Base-by-base conservation (phyloP, 129 eudicot species). In the Erigeron canadensis region DNA sequence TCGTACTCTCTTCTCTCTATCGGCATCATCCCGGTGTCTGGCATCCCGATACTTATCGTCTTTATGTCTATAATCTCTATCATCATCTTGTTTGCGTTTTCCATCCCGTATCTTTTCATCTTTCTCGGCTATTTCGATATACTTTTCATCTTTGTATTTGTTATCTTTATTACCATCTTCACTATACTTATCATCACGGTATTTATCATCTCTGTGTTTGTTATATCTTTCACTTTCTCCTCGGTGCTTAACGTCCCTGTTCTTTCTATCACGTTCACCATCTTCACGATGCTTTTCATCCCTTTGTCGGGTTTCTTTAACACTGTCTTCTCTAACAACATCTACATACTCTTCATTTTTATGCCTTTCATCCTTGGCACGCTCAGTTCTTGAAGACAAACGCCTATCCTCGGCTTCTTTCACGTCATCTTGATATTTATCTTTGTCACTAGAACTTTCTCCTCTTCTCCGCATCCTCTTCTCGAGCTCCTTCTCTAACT, bases 401-500 rank as follows among this genome's bases (percentile, higher is more conserved):
- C 75, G 64, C 58, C 82, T 89, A 41, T 77, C 85, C 10, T 75
- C 82, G 21, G 65, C 81, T 60, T 85, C 88, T 70, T 82, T 72
- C 39, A 73, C 63, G 67, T 76, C 80, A n/a, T 86, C 88, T 15
- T 82, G 81, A 38, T 70, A 81, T 58, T 61, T 78, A 71, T 82
- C 87, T 62, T 80, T 76, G 28, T 83, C 91, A 65, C 81, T 79
- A 71, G 85, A 77, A 53, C 84, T 81, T 77, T 94, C 96, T 77
- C 86, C 84, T 77, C 84, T 89, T 83, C 83, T 86, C 71, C 86
- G 83, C 66, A 73, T 67, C 66, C 91, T 80, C 63, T 85, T 90
- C 75, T 94, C 97, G 17, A 74, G 78, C 47, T 93, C 98, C 67
- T 81, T 86, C 74, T 90, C 98, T 70, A 81, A 65, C 16, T 94